These are phyloP conservation scores for Prototheca wickerhamii DNA, from an alignment of 163 green algal genomes.

Conservation along the genomic window DNA sequence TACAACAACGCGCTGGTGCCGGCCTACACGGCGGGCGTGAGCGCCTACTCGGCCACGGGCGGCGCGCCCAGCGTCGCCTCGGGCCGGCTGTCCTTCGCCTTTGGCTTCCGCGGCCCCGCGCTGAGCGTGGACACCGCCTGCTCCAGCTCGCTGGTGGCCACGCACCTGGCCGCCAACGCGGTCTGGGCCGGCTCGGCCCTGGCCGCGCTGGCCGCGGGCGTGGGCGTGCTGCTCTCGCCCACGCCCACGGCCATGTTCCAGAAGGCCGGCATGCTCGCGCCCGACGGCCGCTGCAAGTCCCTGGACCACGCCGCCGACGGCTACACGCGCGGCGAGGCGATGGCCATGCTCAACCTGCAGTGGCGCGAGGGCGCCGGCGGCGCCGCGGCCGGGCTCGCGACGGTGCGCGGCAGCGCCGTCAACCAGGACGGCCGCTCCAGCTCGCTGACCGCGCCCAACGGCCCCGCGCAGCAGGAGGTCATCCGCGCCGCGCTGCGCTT, in stretches of 20 bases:
- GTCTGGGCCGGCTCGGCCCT: constrained; percentile 13
- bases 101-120: constrained; percentile 43
- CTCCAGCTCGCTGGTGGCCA: constrained; percentile 70
- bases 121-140: constrained; percentile 82
- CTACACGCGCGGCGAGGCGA: constrained; percentile 73
- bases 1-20: constrained; percentile 36
- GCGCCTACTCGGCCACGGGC: constrained; percentile 47
- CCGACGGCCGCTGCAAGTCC: constrained; percentile 83
- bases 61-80: constrained; percentile 41
- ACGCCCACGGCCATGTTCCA: constrained; percentile 45
- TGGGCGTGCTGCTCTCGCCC: constrained; percentile 51
- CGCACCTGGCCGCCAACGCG: constrained; percentile 22
- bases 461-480: constrained; percentile 65
- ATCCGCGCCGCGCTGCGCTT: constrained; percentile 35
- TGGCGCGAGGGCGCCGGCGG: not conserved
- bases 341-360: constrained; percentile 45
- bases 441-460: constrained; percentile 76
- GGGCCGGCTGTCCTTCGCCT: constrained; percentile 45
- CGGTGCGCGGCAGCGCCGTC: constrained; percentile 51
- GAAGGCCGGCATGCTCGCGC: constrained; percentile 69
- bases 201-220: constrained; percentile 43
- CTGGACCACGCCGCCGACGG: constrained; percentile 76
- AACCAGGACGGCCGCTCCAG: constrained; percentile 86
- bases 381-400: not conserved
- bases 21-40: constrained; percentile 17